phyloP scores from a whole-genome alignment of 768 basidiomycete species.

The Lentinula aciculospora region DNA sequence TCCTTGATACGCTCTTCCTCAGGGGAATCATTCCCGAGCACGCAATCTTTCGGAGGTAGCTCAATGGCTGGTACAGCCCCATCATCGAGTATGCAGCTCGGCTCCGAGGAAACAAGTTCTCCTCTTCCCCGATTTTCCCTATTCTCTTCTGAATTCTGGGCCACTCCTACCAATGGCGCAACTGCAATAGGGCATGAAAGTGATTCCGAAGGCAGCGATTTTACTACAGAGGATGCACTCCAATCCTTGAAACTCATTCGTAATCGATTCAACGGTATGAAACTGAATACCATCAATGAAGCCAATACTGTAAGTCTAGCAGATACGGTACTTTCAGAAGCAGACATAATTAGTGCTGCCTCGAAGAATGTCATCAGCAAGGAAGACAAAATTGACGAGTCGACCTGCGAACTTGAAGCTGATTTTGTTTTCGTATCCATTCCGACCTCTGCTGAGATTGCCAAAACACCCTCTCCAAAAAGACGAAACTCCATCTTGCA shows the following conservation, averaged over 20 bases:
- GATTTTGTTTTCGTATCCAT: slow-evolving; percentile 2
- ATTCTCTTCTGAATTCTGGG: slow-evolving; percentile 3
- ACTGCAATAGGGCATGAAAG: background rate
- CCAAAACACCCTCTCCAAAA: background rate
- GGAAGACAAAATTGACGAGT: background rate
- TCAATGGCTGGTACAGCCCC: background rate
- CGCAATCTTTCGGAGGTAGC: background rate
- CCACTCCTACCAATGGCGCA: background rate
- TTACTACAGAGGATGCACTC: background rate
- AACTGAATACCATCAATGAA: slow-evolving; percentile 1
- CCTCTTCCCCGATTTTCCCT: background rate
- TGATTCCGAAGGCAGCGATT: background rate
- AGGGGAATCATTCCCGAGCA: background rate
- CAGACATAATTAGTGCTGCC: background rate
- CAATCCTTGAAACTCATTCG: background rate
- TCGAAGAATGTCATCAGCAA: background rate
- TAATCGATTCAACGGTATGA: background rate
- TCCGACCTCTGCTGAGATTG: background rate
- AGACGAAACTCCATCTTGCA: background rate
- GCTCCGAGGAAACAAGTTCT: background rate
- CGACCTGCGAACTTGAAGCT: background rate
- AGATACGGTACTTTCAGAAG: background rate
- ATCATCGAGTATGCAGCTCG: background rate
- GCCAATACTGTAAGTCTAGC: background rate
- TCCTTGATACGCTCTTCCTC: background rate